These are phyloP conservation scores for Cercospora canescens DNA, from an alignment of 2,329 filamentous ascomycete genomes.

Conservation along the genomic window DNA sequence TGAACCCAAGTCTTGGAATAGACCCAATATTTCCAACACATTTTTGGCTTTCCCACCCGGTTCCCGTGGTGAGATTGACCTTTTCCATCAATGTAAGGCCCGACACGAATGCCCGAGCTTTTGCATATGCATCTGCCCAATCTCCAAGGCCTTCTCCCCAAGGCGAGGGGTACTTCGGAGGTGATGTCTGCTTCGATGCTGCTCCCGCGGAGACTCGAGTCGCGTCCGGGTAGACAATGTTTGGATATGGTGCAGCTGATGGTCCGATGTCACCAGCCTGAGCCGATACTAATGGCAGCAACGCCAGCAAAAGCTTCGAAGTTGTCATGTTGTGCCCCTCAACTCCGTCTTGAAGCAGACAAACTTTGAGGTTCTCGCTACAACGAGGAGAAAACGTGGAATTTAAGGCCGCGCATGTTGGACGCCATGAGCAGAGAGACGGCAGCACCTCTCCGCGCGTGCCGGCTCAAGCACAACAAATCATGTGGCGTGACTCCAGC, in stretches of 20 bases:
- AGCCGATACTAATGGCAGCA: background rate
- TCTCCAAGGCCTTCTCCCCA: slow-evolving; percentile 45
- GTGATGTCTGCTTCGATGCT: background rate
- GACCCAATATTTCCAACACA: slow-evolving; percentile 61
- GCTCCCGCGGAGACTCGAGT: background rate
- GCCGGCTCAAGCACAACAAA: background rate
- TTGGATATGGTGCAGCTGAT: background rate
- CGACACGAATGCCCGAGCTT: slow-evolving; percentile 40
- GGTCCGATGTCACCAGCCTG: background rate
- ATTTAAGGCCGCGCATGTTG: background rate
- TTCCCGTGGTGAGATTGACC: slow-evolving; percentile 52
- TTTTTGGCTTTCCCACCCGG: slow-evolving; percentile 20
- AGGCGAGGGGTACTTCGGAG: background rate
- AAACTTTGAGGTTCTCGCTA: background rate
- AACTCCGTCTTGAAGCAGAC: background rate
- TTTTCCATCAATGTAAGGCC: slow-evolving; percentile 42
- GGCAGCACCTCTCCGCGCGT: background rate
- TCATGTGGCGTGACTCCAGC: background rate
- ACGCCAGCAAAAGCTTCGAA: background rate
- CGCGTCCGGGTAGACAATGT: background rate
- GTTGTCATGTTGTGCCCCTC: background rate
- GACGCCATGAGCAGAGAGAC: background rate
- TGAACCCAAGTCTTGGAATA: background rate
- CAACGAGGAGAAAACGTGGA: background rate
- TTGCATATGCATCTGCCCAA: slow-evolving; percentile 43